phyloP scores from a whole-genome alignment of 495 filamentous ascomycete genomes.

The Penicillium lagena region DNA sequence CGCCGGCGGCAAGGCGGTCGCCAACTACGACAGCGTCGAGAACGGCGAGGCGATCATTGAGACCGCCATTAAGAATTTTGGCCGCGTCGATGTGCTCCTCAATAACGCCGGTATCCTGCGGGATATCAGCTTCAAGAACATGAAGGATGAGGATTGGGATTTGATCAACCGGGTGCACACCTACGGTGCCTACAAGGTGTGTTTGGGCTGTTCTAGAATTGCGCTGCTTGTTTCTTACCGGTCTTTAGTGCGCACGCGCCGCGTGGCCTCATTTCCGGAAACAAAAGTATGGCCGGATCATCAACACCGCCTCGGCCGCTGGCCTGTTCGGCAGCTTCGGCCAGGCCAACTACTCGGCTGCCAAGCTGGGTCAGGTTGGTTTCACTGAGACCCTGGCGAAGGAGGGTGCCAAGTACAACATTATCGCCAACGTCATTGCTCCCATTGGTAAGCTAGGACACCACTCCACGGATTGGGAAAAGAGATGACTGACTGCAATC shows the following conservation, averaged over 20 bases:
- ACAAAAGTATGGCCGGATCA: conserved; percentile 94
- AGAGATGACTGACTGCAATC: conserved; percentile 3
- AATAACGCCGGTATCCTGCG: conserved; percentile 98
- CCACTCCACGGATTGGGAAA: neutral
- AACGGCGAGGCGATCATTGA: conserved; percentile 94
- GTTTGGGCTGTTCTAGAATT: neutral
- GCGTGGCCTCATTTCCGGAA: conserved; percentile 98
- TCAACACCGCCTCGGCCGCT: conserved; percentile 93
- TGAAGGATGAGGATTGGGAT: conserved; percentile 97
- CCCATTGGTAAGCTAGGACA: conserved; percentile 56
- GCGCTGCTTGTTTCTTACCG: neutral
- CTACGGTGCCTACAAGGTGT: conserved; percentile 85
- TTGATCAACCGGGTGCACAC: conserved; percentile 90
- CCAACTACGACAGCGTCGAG: conserved; percentile 97
- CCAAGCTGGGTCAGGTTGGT: conserved; percentile 92
- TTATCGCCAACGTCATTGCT: conserved; percentile 90
- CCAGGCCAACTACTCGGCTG: conserved; percentile 95
- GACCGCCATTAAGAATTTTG: conserved; percentile 87
- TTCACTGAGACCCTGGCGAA: conserved; percentile 98
- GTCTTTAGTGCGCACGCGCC: conserved; percentile 72
- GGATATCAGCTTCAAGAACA: conserved; percentile 97
- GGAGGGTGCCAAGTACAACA: conserved; percentile 98
- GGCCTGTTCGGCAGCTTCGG: conserved; percentile 95
- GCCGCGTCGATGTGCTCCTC: conserved; percentile 88
- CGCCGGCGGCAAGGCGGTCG: conserved; percentile 91